Evolutionary conservation across 768 basidiomycete species (phyloP), one percentile per base, ranked within the genome.

Genomic region (Crepidotus variabilis): DNA sequence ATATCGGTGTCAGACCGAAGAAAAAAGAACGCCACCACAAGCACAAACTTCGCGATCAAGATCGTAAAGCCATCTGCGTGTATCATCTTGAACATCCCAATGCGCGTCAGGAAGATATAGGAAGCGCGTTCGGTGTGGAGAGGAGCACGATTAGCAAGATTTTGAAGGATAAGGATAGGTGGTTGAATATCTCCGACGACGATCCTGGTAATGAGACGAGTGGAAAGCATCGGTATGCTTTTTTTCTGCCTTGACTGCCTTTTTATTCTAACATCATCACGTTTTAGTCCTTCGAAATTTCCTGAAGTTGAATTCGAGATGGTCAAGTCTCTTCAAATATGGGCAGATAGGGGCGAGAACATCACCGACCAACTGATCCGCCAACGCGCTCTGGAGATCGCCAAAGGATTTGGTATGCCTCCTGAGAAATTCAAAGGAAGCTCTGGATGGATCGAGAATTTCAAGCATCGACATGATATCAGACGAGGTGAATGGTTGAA

Each of bases 61-160:
- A 92, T 65, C 84, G 90, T 60, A 87, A 85, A 66, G 75, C 78
- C 14, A 93, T 95, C 55, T 94, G 92, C 63, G 54, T 77, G 11
- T 87, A 83, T 67, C 82, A 85, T 57, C 71, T 77, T 52, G 72
- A 83, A 2, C 75, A 90, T 64, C 88, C 87, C 0, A 81, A 81
- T 52, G 77, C 82, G 18, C 82, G 88, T 57, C 93, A 95, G 69
- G 91, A 94, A 65, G 90, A 92, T 66, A 92, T 95, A 62, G 93
- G 88, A 4, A 74, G 75, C 10, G 72, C 74, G 32, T 94, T 87
- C 67, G 82, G 83, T 50, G 88, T 94, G 57, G 93, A 95, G 66
- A 85, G 93, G 52, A 94, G 91, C 72, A 95, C 93, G n/a, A 87
- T 95, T 69, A 90, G 88, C 72, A 94, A 95, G 73, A 94, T 93